Evolutionary conservation across 1,284 basidiomycete genomes (phyloP).

Genomic region (Marasmius tenuissimus): DNA sequence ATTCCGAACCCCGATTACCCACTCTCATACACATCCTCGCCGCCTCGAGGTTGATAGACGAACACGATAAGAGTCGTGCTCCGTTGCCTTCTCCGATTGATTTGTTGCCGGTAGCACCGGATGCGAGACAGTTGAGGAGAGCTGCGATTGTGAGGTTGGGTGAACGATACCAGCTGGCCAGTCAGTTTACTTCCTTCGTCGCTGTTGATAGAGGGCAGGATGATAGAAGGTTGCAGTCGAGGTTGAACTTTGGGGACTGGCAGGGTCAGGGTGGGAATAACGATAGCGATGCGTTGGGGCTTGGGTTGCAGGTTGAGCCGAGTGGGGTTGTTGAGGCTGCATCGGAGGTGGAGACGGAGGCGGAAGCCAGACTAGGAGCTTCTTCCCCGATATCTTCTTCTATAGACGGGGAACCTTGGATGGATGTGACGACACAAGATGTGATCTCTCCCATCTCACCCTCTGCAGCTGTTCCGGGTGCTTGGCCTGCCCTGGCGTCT

Average conservation of each 20-base stretch:
- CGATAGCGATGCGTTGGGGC: background rate
- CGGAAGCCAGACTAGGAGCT: too few relatives aligned
- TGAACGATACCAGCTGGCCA: constrained; percentile 49
- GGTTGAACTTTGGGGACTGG: constrained; percentile 12
- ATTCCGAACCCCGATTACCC: constrained; percentile 28
- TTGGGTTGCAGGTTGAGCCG: background rate
- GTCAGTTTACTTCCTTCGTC: constrained; percentile 55
- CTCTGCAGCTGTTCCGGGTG: constrained; percentile 11
- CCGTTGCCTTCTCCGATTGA: constrained; percentile 29
- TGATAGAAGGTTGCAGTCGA: background rate
- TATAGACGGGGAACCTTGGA: background rate
- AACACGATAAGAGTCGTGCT: constrained; percentile 34
- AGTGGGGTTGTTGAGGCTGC: background rate
- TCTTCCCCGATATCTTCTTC: background rate
- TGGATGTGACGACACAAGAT: background rate
- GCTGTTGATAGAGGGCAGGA: constrained; percentile 37
- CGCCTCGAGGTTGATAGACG: constrained; percentile 50
- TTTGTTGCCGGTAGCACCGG: constrained; percentile 13
- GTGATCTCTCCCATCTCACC: background rate
- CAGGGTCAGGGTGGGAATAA: background rate
- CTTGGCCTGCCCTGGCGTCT: constrained; percentile 14
- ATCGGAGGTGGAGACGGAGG: too few relatives aligned
- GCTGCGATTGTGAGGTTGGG: constrained; percentile 50
- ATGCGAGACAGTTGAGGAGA: constrained; percentile 36
- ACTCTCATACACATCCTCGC: constrained; percentile 51